Evolutionary conservation across 192 early-diverging fungal species (phyloP).

Genomic region (Linnemannia elongata): DNA sequence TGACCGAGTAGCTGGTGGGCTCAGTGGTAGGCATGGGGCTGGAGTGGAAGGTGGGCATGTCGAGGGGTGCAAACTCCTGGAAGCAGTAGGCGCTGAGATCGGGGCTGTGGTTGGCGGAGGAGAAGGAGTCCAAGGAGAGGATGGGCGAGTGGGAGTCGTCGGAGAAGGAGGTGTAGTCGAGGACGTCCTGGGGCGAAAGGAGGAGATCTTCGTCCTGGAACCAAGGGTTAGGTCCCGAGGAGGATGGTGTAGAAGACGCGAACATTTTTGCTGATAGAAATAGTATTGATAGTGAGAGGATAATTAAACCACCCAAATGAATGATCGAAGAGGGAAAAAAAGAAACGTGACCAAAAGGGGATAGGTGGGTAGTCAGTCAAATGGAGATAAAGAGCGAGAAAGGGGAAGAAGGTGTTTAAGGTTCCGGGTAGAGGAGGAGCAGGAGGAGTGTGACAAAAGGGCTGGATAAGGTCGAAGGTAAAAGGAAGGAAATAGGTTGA

Average conservation of each 20-base stretch:
- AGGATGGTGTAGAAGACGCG: neutral
- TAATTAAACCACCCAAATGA: neutral
- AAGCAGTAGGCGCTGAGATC: conserved; percentile 26
- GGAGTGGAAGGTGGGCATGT: neutral
- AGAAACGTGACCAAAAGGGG: conserved; percentile 25
- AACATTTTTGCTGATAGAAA: neutral
- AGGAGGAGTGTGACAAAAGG: neutral
- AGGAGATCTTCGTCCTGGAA: conserved; percentile 18
- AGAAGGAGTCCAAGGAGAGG: conserved; percentile 32
- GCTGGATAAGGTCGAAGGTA: conserved; percentile 9
- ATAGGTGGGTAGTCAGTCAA: neutral
- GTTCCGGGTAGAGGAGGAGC: conserved; percentile 20
- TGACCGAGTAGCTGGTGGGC: neutral
- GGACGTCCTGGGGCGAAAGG: conserved; percentile 28
- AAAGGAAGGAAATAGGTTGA: neutral
- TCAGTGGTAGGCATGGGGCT: neutral
- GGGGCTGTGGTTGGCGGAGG: conserved; percentile 21
- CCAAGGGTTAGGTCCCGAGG: conserved; percentile 8
- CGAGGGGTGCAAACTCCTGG: conserved; percentile 25
- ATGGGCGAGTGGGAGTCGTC: conserved; percentile 30
- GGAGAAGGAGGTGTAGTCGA: conserved; percentile 39
- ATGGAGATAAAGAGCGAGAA: neutral
- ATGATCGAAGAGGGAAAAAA: neutral
- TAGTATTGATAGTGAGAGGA: neutral
- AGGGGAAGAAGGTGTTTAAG: neutral